Percentiles rank a stretch among this genome's conserved stretches.
phyloP scores from a whole-genome alignment of 164 flowering plant genomes.

The Stephania cephalantha region DNA sequence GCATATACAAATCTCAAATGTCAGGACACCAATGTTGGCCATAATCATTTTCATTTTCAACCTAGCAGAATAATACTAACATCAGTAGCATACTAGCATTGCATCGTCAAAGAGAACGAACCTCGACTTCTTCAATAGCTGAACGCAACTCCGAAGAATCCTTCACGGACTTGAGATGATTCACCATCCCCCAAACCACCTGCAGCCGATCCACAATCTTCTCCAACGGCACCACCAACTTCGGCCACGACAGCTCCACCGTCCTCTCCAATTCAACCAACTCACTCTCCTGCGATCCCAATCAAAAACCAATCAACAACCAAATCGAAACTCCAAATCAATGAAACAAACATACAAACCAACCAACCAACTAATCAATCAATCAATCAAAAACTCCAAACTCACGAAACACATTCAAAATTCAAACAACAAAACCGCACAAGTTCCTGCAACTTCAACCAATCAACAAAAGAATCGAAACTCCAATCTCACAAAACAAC shows the following conservation, averaged over 20 bases:
- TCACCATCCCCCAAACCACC: conserved; percentile 88
- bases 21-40: background rate
- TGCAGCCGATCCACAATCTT: conserved; percentile 58
- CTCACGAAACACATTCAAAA: conserved; percentile 5
- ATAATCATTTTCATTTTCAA: too few species aligned
- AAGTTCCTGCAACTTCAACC: conserved; percentile 37
- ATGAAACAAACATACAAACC: too few species aligned
- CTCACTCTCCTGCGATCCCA: conserved; percentile 54
- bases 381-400: conserved; percentile 12
- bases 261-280: conserved; percentile 71
- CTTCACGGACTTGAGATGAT: conserved; percentile 87
- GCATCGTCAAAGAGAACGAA: conserved; percentile 13
- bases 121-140: conserved; percentile 98
- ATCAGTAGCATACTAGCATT: background rate
- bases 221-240: conserved; percentile 87
- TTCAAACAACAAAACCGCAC: background rate
- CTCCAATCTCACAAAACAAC: too few species aligned
- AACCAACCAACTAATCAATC: conserved; percentile 4
- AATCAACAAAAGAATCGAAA: conserved; percentile 25
- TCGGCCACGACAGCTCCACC: conserved; percentile 88
- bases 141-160: conserved; percentile 82
- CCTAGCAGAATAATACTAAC: background rate
- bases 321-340: too few species aligned
- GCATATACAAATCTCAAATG: conserved; percentile 20
- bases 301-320: background rate